Percentiles rank a stretch among this genome's conserved stretches.
Conservation (phyloP, 2,329 filamentous ascomycete species). For the Penicillium sp. region DNA sequence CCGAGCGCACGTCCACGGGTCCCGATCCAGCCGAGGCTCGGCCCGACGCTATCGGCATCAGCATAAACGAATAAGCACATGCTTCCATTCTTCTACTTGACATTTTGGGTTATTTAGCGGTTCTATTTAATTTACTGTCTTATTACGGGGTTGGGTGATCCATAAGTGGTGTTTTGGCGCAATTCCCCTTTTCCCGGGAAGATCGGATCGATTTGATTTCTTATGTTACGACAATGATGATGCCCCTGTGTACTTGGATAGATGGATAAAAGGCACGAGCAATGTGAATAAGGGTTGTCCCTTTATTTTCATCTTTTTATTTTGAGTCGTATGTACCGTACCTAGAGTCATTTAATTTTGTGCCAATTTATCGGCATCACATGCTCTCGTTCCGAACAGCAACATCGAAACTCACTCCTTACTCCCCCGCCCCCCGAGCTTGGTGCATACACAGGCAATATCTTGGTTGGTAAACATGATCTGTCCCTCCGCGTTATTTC, state of each 20-base stretch:
- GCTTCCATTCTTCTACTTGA: constrained; percentile 1
- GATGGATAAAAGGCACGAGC: constrained; percentile 4
- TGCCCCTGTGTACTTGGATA: constrained; percentile 1
- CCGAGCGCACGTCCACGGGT: constrained; percentile 2
- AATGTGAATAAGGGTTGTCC: constrained; percentile 2
- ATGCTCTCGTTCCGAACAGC: background rate
- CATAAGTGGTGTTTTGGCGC: background rate
- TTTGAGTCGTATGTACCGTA: background rate
- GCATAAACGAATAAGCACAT: constrained; percentile 13
- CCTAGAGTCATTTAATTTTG: too few species aligned
- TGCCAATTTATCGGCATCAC: background rate
- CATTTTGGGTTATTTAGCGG: constrained; percentile 5
- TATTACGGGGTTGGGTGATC: constrained; percentile 3
- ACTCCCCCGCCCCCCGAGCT: too few species aligned
- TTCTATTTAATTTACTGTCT: constrained; percentile 11
- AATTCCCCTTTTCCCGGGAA: background rate
- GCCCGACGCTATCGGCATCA: constrained; percentile 17
- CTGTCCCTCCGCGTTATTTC: too few species aligned
- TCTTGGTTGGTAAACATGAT: too few species aligned
- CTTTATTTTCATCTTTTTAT: too few species aligned
- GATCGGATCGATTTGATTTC: background rate
- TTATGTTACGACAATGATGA: constrained; percentile 1
- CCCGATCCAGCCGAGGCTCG: constrained; percentile 16
- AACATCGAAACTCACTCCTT: too few species aligned
- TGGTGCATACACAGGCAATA: too few species aligned